Base-by-base conservation (phyloP, 2,329 filamentous ascomycete species). In the Ophiosphaerella korrae region DNA sequence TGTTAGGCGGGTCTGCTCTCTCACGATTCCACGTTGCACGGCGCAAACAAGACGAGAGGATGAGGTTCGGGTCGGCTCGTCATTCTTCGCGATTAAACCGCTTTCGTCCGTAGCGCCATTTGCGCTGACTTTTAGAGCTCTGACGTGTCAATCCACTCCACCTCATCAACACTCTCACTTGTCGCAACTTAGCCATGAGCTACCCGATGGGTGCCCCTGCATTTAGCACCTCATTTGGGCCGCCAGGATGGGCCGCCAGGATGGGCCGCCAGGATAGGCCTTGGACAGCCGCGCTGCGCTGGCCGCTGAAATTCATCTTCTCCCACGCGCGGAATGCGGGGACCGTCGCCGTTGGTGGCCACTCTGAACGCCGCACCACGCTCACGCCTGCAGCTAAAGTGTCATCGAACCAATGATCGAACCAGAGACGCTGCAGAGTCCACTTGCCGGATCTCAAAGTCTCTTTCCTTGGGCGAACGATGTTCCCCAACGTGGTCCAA, bases 401-500 rank as follows among this genome's bases (percentile, higher is more conserved):
- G 45, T 45, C 54, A 59, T 60, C 50, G 60, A 54, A 55, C 63
- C 65, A 66, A 67, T 69, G 56, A 57, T 50, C 55, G 58, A 50
- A 62, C 52, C 43, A 47, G 43, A 48, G 46, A 59, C 41, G 51
- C 46, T 42, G 53, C 57, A 45, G 51, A 66, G 50, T 64, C 64
- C 67, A 67, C 64, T 57, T 59, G 42, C 56, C 58, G 60, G 62
- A 57, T 53, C 52, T 63, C 52, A 55, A 62, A 56, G 60, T 63
- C 67, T 62, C 62, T 64, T 60, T 62, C 43, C 45, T 45, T 61
- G 50, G 59, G 59, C 66, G 57, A 64, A 66, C 58, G 57, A 59
- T 57, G 52, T 52, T 56, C 55, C 51, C 58, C 54, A 61, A 72
- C 71, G 71, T 73, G 71, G 71, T 64, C 70, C 69, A 73, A 69